Base-by-base conservation (phyloP, 768 basidiomycete genomes). In the Boletus fagicola region DNA sequence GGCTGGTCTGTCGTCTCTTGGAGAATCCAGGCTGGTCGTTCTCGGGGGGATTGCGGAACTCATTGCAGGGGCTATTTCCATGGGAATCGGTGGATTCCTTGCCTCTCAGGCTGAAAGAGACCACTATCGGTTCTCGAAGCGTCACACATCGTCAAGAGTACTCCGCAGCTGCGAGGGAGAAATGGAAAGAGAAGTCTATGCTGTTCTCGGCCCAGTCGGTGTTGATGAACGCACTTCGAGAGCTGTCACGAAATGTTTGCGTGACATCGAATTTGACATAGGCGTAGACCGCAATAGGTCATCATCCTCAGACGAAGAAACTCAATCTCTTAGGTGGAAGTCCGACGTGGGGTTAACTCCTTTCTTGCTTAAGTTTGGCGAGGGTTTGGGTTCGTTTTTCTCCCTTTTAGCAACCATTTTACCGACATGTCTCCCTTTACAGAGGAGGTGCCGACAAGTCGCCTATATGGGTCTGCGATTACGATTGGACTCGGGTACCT, bases 81-180 rank as follows among this genome's bases (percentile, higher is more conserved):
- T 99, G 96, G 97, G 97, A 59, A 90, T 99, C 40, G 97, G 97
- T 52, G 96, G 96, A 20, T 98, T 96, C 81, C 87, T 99, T 49
- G 94, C 94, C 3, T 94, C 95, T 1, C 92, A 99, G 74, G 89
- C 96, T 31, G 97, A 99, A 73, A 87, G 94, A 46, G 96, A 98
- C 70, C 90, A 97, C 73, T 95, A 88, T 70, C 89, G 86, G 46
- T 97, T 90, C 74, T 83, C 89, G 31, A 83, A 79, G 30, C 79
- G 82, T 39, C 82, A 86, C 59, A 95, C 92, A 11, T 78, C 86
- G 43, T 81, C 86, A 18, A 87, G 95, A 31, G 94, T 98, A n/a
- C 70, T 81, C 3, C 86, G 92, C 13, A 93, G 90, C 54, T 99
- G 97, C 68, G 83, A 85, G 10, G 94, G 94, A 49, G 95, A 98